A percentile compares a stretch with the other conserved stretches of the same genome.
Evolutionary conservation across 768 basidiomycete genomes (phyloP).

Genomic region (Pulveroboletus ravenelii): DNA sequence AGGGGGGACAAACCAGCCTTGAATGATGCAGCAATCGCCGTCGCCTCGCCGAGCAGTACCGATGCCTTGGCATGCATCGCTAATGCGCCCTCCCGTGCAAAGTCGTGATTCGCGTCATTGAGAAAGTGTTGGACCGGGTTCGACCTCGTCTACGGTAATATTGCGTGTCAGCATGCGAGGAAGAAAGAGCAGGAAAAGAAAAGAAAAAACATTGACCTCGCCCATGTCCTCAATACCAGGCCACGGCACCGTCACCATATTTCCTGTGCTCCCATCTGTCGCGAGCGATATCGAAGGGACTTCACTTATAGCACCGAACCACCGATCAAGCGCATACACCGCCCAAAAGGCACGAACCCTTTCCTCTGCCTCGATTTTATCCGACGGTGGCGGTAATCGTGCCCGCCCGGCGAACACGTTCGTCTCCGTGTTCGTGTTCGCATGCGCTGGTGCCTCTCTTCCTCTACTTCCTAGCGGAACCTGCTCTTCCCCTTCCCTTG

Average conservation of each 20-base stretch:
- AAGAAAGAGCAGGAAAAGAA: not conserved
- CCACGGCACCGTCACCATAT: conserved; percentile 39
- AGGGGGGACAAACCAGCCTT: conserved; percentile 22
- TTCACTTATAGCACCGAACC: conserved; percentile 27
- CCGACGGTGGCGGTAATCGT: conserved; percentile 29
- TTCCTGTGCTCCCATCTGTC: conserved; percentile 24
- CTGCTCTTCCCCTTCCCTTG: not conserved
- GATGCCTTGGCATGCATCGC: conserved; percentile 27
- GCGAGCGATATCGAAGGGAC: conserved; percentile 18
- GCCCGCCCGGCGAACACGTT: conserved; percentile 6
- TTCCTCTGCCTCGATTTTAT: conserved; percentile 35
- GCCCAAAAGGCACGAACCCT: conserved; percentile 38
- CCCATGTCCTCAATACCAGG: conserved; percentile 23
- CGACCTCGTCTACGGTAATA: not conserved
- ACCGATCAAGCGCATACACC: conserved; percentile 32
- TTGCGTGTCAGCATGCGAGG: not conserved
- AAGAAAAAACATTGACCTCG: conserved; percentile 6
- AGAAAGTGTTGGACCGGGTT: conserved; percentile 18
- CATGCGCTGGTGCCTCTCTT: not conserved
- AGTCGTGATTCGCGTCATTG: conserved; percentile 8
- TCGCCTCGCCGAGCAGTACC: conserved; percentile 35
- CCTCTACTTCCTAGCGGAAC: not conserved
- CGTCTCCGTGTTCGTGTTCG: not conserved
- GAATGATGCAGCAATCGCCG: conserved; percentile 25
- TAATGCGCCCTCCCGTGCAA: conserved; percentile 1